Evolutionary conservation across 768 basidiomycete genomes (phyloP).

Genomic region (Russula sp.): DNA sequence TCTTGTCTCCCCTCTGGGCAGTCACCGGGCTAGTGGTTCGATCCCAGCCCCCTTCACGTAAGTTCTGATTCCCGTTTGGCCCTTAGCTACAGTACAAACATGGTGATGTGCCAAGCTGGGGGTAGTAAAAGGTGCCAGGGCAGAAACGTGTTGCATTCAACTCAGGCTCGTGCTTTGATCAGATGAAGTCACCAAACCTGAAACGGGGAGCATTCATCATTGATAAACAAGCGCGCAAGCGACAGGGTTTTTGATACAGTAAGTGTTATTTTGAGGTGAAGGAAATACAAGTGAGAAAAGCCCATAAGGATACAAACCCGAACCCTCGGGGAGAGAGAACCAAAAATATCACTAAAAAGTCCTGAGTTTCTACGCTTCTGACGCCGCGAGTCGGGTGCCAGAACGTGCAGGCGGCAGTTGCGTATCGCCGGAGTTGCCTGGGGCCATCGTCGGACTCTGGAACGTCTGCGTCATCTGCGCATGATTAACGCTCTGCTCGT

Average conservation of each 20-base stretch:
- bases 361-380: slow-evolving; percentile 11
- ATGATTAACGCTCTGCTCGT: neutral
- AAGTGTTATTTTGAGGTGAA: slow-evolving; percentile 8
- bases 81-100: neutral
- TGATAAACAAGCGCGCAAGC: neutral
- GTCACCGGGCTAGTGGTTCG: neutral
- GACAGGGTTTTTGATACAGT: slow-evolving; percentile 10
- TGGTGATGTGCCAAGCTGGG: neutral
- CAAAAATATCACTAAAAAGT: neutral
- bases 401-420: slow-evolving; percentile 21
- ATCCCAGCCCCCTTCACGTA: neutral
- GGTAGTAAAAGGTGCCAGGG: neutral
- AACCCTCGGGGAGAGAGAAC: slow-evolving; percentile 1
- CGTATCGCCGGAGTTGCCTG: slow-evolving; percentile 7
- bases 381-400: slow-evolving; percentile 19
- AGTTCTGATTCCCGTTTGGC: neutral
- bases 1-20: neutral
- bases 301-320: slow-evolving; percentile 19
- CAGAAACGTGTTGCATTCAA: neutral
- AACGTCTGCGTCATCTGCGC: slow-evolving; percentile 25
- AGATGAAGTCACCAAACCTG: neutral
- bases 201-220: neutral
- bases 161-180: neutral
- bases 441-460: slow-evolving; percentile 10
- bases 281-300: slow-evolving; percentile 14